Conservation (phyloP, 2,329 filamentous ascomycete species). For the Neopestalotiopsis sp. region DNA sequence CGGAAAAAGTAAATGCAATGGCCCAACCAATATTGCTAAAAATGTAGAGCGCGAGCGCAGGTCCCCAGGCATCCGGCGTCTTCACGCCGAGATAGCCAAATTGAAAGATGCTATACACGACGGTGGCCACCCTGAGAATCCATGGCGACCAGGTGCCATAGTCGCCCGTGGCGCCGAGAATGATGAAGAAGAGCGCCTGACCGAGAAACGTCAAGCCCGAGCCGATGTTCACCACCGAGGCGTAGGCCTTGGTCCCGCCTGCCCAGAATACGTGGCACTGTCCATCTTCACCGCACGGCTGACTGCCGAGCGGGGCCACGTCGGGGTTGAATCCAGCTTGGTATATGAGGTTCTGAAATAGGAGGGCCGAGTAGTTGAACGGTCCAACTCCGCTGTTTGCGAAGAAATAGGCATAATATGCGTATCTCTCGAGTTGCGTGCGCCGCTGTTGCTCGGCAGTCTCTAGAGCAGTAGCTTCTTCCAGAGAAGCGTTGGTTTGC, state of each 20-base stretch:
- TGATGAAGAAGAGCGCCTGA: slow-evolving; percentile 9
- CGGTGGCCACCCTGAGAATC: slow-evolving; percentile 1
- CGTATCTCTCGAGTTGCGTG: slow-evolving; percentile 1
- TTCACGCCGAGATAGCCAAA: slow-evolving; percentile 15
- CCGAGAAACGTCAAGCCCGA: slow-evolving; percentile 11
- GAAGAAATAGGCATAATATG: slow-evolving; percentile 14
- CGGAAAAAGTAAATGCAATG: slow-evolving; percentile 8
- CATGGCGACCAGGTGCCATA: slow-evolving; percentile 16
- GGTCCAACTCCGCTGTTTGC: slow-evolving; percentile 13
- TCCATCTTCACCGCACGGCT: slow-evolving; percentile 2
- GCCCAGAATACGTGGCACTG: slow-evolving; percentile 14
- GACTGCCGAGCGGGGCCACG: slow-evolving; percentile 9
- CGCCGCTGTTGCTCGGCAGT: background rate
- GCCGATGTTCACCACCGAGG: slow-evolving; percentile 13
- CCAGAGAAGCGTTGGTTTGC: too few relatives aligned
- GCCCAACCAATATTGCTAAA: slow-evolving; percentile 6
- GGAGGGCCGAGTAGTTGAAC: slow-evolving; percentile 6
- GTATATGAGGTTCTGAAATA: slow-evolving; percentile 18
- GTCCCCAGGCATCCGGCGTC: background rate
- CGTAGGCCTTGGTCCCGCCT: slow-evolving; percentile 12
- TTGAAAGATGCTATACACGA: slow-evolving; percentile 15
- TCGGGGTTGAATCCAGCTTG: slow-evolving; percentile 17
- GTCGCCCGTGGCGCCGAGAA: slow-evolving; percentile 10
- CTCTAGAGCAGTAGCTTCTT: background rate
- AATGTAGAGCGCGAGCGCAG: slow-evolving; percentile 14